Conservation (phyloP, 176 grass and related monocot genomes). For the Musa acuminata region DNA sequence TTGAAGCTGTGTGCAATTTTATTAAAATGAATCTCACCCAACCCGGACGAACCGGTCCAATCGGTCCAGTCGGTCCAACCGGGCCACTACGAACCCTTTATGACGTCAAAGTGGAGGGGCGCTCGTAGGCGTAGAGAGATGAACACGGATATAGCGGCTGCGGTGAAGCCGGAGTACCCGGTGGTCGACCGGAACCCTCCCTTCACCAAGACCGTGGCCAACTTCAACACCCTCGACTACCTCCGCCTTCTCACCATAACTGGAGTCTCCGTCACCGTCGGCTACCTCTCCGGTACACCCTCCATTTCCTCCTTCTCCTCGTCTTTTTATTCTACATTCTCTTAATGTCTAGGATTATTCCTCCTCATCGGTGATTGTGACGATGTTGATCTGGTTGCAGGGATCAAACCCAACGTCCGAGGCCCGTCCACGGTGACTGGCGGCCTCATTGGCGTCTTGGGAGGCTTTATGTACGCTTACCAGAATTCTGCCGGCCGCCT, state of each 20-base stretch:
- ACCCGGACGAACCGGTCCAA: too few species aligned
- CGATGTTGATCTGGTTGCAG: constrained; percentile 27
- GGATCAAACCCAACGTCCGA: constrained; percentile 94
- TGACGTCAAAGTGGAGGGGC: too few species aligned
- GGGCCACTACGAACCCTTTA: too few species aligned
- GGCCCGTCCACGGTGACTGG: constrained; percentile 96
- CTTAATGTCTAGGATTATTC: background rate
- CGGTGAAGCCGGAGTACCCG: constrained; percentile 83
- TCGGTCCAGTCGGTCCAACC: too few species aligned
- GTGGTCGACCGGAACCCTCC: constrained; percentile 85
- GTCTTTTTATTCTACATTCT: background rate
- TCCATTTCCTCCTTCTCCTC: background rate
- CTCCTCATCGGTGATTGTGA: constrained; percentile 42
- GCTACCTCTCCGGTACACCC: constrained; percentile 66
- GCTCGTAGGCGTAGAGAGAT: constrained; percentile 10
- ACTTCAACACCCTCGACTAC: constrained; percentile 90
- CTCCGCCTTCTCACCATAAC: constrained; percentile 89
- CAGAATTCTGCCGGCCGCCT: constrained; percentile 82
- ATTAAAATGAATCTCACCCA: too few species aligned
- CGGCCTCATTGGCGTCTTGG: constrained; percentile 67
- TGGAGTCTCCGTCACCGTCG: constrained; percentile 85
- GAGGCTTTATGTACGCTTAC: constrained; percentile 91
- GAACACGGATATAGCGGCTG: constrained; percentile 91
- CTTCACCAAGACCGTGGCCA: constrained; percentile 81
- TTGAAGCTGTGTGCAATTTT: too few species aligned